Evolutionary conservation across 2,329 filamentous ascomycete genomes (phyloP).

Genomic region (Bretziella fagacearum): DNA sequence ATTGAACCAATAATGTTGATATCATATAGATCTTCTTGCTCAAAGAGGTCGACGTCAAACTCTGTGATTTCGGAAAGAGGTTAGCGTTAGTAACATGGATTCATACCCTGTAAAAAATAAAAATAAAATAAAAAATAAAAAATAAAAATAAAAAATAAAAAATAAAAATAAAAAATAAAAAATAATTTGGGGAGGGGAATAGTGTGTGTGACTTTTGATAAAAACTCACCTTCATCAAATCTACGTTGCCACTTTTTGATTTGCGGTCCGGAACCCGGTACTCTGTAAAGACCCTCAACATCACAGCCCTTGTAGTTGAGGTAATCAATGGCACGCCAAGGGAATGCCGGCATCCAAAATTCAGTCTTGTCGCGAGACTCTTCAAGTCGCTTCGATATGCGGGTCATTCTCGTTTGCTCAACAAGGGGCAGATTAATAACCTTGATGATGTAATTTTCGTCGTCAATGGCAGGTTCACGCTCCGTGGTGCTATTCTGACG

Average conservation of each 20-base stretch:
- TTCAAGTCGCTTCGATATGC: constrained; percentile 79
- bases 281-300: constrained; percentile 81
- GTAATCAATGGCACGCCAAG: constrained; percentile 92
- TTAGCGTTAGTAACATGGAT: background rate
- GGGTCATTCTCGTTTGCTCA: constrained; percentile 75
- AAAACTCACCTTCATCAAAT: constrained; percentile 59
- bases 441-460: constrained; percentile 69
- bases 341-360: constrained; percentile 95
- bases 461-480: constrained; percentile 48
- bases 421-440: constrained; percentile 75
- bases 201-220: background rate
- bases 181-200: too few species aligned
- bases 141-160: too few species aligned
- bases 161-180: too few species aligned
- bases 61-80: constrained; percentile 39
- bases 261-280: constrained; percentile 77
- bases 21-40: constrained; percentile 75
- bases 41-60: constrained; percentile 76
- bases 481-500: constrained; percentile 55
- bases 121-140: too few species aligned
- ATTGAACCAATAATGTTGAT: constrained; percentile 94
- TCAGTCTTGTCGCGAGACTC: constrained; percentile 88
- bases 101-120: too few species aligned
- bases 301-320: constrained; percentile 89
- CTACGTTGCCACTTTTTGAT: constrained; percentile 86